Base-by-base conservation (phyloP, 306 rosid species). In the Citrullus mucosospermus region DNA sequence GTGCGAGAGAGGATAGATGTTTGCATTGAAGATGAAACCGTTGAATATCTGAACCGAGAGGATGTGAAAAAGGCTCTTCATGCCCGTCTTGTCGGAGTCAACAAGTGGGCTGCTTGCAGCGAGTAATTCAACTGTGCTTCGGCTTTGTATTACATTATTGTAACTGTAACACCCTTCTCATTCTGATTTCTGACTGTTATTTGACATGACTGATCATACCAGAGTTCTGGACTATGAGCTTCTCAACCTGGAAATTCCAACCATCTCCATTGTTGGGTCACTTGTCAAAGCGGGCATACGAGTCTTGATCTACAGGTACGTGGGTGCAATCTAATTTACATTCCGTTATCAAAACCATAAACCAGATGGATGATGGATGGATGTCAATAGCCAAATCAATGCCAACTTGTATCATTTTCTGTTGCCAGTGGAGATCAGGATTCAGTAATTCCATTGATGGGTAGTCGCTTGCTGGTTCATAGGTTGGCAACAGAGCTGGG, bases 401-500 rank as follows among this genome's bases (percentile, higher is more conserved):
- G 28, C 28, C 32, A 30, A 17, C 71, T 15, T 36, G 54, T 44
- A 36, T 61, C 22, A 8, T 7, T 38, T 13, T 34, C 28, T 65
- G 11, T 13, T 69, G 57, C 32, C 87, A 94, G 97, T 79, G 98
- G 98, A 9, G 98, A 94, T 81, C 98, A 94, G 85, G 98, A 94
- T 86, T 94, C 97, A 28, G 98, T 94, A 9, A 90, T 94, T 74
- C 98, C 98, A 30, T 83, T 94, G 67, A 94, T 89, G 15, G 98
- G 98, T 60, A 94, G 97, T 87, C 88, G 98, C 55, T 87, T 81
- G 32, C 83, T 90, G 86, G 92, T 92, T 81, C 91, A 87, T 51
- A 83, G 89, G 63, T 85, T 94, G 79, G 92, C 95, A 10, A 85
- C 78, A 81, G 80, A 89, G 85, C 83, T 90, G 80, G 82, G 82